Evolutionary conservation across 257 asterid genomes (phyloP).

Genomic region (Cruciata laevipes): DNA sequence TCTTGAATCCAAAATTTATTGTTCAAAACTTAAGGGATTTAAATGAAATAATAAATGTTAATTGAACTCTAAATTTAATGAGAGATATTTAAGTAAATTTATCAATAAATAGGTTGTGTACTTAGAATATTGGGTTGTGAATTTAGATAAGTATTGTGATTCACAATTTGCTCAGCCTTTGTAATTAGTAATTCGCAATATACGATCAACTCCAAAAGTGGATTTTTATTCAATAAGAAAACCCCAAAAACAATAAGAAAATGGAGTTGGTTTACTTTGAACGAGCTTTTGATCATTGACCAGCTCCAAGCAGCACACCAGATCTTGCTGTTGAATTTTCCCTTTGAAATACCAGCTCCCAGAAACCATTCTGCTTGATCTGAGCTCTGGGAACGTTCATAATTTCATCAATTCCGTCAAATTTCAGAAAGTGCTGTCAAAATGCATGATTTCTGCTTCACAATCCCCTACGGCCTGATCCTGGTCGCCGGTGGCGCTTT

Average conservation of each 20-base stretch:
- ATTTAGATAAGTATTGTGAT: too few relatives aligned
- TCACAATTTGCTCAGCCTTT: too few relatives aligned
- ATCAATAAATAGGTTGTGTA: too few relatives aligned
- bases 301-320: conserved; percentile 5
- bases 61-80: too few relatives aligned
- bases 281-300: conserved; percentile 10
- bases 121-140: too few relatives aligned
- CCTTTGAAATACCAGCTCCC: background rate
- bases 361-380: conserved; percentile 18
- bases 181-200: too few relatives aligned
- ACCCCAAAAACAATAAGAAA: background rate
- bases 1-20: too few relatives aligned
- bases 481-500: conserved; percentile 73
- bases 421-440: conserved; percentile 12
- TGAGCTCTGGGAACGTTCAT: conserved; percentile 13
- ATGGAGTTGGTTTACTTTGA: background rate
- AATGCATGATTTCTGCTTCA: conserved; percentile 99
- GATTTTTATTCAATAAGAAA: too few relatives aligned
- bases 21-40: too few relatives aligned
- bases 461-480: conserved; percentile 86
- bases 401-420: background rate
- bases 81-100: too few relatives aligned
- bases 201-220: too few relatives aligned
- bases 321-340: conserved; percentile 1
- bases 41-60: too few relatives aligned